These are phyloP conservation scores for Talaromyces sp. DNA, from an alignment of 2,329 filamentous ascomycete species.

Conservation along the genomic window DNA sequence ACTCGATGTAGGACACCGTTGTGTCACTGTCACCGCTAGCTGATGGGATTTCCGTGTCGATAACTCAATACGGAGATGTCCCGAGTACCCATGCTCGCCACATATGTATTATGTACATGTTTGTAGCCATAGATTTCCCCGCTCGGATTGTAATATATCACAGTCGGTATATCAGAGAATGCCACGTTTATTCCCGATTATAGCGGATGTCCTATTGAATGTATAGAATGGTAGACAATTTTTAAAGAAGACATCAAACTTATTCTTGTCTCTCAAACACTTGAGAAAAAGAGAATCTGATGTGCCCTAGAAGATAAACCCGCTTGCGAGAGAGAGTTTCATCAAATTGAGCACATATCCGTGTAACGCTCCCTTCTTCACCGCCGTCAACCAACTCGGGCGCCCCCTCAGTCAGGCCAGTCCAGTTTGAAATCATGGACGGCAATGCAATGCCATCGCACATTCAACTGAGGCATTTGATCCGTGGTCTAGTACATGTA, in stretches of 20 bases:
- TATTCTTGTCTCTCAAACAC: no score
- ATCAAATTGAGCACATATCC: conserved; percentile 1
- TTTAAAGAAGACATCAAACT: not conserved
- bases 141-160: not conserved
- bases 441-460: not conserved
- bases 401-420: conserved; percentile 7
- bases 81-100: not conserved
- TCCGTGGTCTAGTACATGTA: not conserved
- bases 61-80: not conserved
- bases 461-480: not conserved
- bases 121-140: not conserved
- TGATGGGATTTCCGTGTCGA: not conserved
- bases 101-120: no score
- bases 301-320: not conserved
- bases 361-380: not conserved
- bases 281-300: not conserved
- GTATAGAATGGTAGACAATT: not conserved
- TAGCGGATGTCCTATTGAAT: not conserved
- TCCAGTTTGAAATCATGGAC: conserved; percentile 14
- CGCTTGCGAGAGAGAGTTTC: not conserved
- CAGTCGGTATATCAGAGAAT: not conserved
- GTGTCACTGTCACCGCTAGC: not conserved
- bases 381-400: not conserved
- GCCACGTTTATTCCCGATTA: not conserved
- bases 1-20: not conserved